Conservation (phyloP, 2,329 filamentous ascomycete genomes). For the Didymella glomerata region DNA sequence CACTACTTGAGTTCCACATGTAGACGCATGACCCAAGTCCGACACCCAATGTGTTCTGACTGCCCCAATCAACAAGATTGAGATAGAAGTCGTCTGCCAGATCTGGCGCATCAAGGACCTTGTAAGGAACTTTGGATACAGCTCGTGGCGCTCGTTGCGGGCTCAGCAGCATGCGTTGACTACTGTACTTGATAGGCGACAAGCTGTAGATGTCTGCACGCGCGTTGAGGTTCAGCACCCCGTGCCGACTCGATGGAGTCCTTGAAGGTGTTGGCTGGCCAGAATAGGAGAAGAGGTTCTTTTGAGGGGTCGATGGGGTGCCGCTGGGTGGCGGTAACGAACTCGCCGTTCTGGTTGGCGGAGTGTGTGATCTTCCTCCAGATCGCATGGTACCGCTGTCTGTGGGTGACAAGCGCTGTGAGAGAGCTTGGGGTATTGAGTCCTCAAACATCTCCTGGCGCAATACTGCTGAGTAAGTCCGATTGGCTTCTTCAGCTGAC, state of each 20-base stretch:
- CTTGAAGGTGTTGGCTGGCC: slow-evolving; percentile 89
- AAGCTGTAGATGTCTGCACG: slow-evolving; percentile 93
- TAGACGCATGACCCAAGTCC: slow-evolving; percentile 93
- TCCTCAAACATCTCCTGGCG: slow-evolving; percentile 92
- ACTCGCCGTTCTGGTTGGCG: slow-evolving; percentile 71
- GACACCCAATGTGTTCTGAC: slow-evolving; percentile 91
- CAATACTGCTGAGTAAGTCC: slow-evolving; percentile 86
- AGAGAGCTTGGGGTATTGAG: slow-evolving; percentile 82
- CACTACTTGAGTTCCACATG: slow-evolving; percentile 95
- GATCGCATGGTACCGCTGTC: slow-evolving; percentile 66
- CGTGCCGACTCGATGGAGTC: slow-evolving; percentile 87
- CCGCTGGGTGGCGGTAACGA: slow-evolving; percentile 74
- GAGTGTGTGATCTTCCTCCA: slow-evolving; percentile 79
- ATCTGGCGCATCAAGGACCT: slow-evolving; percentile 95
- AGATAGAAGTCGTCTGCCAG: slow-evolving; percentile 97
- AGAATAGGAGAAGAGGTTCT: slow-evolving; percentile 92
- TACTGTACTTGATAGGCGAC: slow-evolving; percentile 90
- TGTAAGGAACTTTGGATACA: slow-evolving; percentile 96
- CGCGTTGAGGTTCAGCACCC: slow-evolving; percentile 81
- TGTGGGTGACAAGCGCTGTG: slow-evolving; percentile 63
- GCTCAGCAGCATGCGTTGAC: slow-evolving; percentile 90
- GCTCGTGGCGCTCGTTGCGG: slow-evolving; percentile 87
- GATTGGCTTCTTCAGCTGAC: slow-evolving; percentile 88
- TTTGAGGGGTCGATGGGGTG: slow-evolving; percentile 94
- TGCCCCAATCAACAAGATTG: slow-evolving; percentile 97